Conservation (phyloP, 1,284 basidiomycete species). For the Thecaphora frezii region DNA sequence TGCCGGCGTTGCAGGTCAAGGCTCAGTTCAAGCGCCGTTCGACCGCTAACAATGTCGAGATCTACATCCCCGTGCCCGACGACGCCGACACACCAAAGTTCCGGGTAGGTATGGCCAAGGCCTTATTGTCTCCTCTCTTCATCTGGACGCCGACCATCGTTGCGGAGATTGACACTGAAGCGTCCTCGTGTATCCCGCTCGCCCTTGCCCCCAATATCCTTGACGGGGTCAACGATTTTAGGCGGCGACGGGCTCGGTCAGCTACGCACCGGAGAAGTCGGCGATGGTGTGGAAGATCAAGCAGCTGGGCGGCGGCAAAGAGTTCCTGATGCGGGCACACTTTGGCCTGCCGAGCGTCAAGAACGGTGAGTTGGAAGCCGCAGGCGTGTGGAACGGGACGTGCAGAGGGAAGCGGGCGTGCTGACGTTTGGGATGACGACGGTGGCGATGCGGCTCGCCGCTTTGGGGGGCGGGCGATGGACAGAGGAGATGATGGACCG, state of each 20-base stretch:
- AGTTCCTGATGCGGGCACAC: slow-evolving; percentile 58
- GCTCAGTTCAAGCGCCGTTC: slow-evolving; percentile 96
- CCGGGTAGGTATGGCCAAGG: slow-evolving; percentile 60
- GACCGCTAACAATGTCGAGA: slow-evolving; percentile 96
- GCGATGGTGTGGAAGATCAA: slow-evolving; percentile 60
- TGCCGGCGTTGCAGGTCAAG: slow-evolving; percentile 70
- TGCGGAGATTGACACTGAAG: no score
- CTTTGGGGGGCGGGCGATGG: not conserved
- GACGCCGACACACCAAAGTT: slow-evolving; percentile 98
- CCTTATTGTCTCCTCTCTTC: not conserved
- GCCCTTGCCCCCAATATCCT: not conserved
- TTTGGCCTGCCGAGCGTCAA: slow-evolving; percentile 58
- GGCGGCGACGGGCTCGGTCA: slow-evolving; percentile 52
- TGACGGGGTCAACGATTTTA: not conserved
- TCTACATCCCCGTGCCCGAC: slow-evolving; percentile 95
- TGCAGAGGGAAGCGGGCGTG: no score
- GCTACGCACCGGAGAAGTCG: slow-evolving; percentile 57
- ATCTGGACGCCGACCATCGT: no score
- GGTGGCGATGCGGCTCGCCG: no score
- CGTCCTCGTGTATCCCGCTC: not conserved
- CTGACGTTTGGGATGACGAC: no score
- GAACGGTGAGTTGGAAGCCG: slow-evolving; percentile 32
- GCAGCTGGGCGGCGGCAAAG: slow-evolving; percentile 56
- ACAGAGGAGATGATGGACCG: slow-evolving; percentile 77
- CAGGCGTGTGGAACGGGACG: no score